A percentile compares a stretch with the other conserved stretches of the same genome.
Conservation (phyloP, 768 basidiomycete genomes). For the Calocybe cyanea region DNA sequence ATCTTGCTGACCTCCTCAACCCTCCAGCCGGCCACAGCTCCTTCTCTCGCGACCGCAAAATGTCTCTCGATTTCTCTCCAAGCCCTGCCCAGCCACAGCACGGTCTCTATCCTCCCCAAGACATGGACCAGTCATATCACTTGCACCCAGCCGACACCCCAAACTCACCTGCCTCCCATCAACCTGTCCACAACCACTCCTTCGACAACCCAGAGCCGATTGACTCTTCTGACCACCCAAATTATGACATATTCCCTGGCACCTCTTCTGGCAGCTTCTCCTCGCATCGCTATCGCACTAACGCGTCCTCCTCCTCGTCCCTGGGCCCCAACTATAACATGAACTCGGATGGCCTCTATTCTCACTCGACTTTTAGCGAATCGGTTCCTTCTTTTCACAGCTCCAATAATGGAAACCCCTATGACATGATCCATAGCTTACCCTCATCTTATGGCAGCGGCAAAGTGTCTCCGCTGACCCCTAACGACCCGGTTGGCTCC, state of each 20-base stretch:
- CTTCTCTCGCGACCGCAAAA: conserved; percentile 32
- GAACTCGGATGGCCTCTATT: conserved; percentile 54
- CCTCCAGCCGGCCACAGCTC: conserved; percentile 21
- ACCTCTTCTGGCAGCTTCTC: conserved; percentile 40
- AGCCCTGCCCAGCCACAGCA: conserved; percentile 31
- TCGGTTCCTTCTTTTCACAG: conserved; percentile 54
- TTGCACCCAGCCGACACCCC: conserved; percentile 38
- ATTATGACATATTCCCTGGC: conserved; percentile 64
- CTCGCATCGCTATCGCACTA: conserved; percentile 64
- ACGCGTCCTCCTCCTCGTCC: conserved; percentile 71
- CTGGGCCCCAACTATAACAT: conserved; percentile 53
- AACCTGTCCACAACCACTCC: conserved; percentile 30
- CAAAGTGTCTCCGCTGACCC: conserved; percentile 74
- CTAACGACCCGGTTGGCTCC: conserved; percentile 56
- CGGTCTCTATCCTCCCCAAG: conserved; percentile 45
- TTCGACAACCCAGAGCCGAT: conserved; percentile 53
- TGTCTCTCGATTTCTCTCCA: conserved; percentile 53
- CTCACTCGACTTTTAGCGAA: conserved; percentile 57
- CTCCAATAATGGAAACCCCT: conserved; percentile 45
- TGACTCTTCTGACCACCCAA: conserved; percentile 50
- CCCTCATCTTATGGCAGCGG: conserved; percentile 67
- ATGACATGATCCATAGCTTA: conserved; percentile 62
- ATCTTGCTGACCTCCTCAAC: conserved; percentile 44
- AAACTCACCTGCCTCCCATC: conserved; percentile 34
- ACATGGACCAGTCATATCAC: conserved; percentile 55